Evolutionary conservation across 2,329 filamentous ascomycete species (phyloP), one percentile per base, ranked within the genome.

Genomic region (Gnomoniopsis sp.): DNA sequence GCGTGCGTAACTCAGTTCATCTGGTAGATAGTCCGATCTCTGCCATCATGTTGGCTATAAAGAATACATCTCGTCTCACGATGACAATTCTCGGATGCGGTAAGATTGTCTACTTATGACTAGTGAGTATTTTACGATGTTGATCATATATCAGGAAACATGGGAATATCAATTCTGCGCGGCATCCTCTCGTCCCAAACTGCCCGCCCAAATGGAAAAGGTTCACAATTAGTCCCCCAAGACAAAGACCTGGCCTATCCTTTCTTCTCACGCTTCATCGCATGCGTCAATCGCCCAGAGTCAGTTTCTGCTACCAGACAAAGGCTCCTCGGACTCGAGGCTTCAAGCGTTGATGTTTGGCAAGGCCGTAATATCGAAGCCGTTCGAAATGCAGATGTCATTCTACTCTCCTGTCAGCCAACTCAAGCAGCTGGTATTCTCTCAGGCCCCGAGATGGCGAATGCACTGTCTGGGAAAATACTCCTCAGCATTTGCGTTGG

Each of bases 401-500:
- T 96, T 48, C 78, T 96, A 23, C 81, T 96, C 1, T 85, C 86
- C 33, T 96, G 91, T 80, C 95, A 96, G 74, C 89, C 91, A 1
- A 84, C 89, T 69, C 87, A 88, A 77, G 85, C 90, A 61, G 79
- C 82, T 59, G 84, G 85, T 15, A 82, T 96, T 48, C 80, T 96
- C 1, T 77, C 79, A 56, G 83, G 83, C 59, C 75, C 84, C 2
- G 89, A 88, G 49, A 89, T 96, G 77, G 77, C 79, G 53, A 82
- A 88, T 62, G 91, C 90, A 1, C 80, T 96, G 15, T 77, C 83
- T 60, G 90, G 89, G 47, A 96, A 96, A 73, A 80, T 96, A 6
- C 78, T 96, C 43, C 88, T 96, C 71, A 90, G 85, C 67, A 91
- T 96, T 65, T 85, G 89, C 61, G 90, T 90, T 4, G 92, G 92